Conservation (phyloP, 1,139 yeast species). For the Suhomyces yuchorum region DNA sequence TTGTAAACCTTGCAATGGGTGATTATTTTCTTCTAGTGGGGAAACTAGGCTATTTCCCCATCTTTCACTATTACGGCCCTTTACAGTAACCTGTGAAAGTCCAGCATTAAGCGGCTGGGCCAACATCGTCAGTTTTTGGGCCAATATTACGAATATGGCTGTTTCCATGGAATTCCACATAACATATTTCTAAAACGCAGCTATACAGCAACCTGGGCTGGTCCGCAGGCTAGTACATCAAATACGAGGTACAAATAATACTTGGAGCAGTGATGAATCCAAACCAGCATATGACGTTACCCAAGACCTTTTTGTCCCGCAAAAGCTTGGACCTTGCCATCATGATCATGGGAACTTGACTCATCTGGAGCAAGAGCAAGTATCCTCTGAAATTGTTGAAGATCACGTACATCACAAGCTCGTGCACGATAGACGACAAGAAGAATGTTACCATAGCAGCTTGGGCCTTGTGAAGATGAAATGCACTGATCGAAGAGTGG, state of each 20-base stretch:
- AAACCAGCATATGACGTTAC: conserved; percentile 86
- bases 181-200: too few species aligned
- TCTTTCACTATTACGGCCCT: too few species aligned
- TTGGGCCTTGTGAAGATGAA: conserved; percentile 60
- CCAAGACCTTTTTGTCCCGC: conserved; percentile 60
- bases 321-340: conserved; percentile 54
- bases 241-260: conserved; percentile 78
- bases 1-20: too few species aligned
- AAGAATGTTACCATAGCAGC: conserved; percentile 85
- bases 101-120: too few species aligned
- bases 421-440: conserved; percentile 83
- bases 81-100: too few species aligned
- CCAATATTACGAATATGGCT: too few species aligned
- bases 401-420: conserved; percentile 86
- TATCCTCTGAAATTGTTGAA: conserved; percentile 82
- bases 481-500: conserved; percentile 82
- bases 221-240: conserved; percentile 67
- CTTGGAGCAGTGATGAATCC: conserved; percentile 93
- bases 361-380: conserved; percentile 78
- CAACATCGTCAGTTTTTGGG: too few species aligned
- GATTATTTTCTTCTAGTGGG: too few species aligned
- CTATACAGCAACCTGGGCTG: too few species aligned
- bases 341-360: conserved; percentile 68
- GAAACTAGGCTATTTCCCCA: too few species aligned
- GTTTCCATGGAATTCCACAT: too few species aligned